Evolutionary conservation across 371 early-diverging fungal species (phyloP), one percentile per base, ranked within the genome.

Genomic region (Lichtheimia corymbifera): DNA sequence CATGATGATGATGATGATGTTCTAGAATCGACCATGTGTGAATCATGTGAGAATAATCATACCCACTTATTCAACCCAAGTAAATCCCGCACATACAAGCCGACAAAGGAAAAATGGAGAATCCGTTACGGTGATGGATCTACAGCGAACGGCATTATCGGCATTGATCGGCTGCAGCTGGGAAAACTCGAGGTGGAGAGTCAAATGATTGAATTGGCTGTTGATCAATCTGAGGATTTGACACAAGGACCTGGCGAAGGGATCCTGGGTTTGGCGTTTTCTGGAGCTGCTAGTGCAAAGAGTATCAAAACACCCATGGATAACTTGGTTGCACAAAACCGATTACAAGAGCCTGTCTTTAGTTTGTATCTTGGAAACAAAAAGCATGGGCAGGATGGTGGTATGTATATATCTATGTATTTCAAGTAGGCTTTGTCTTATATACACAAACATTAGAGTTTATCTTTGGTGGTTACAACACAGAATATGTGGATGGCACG

Each of bases 81-180:
- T 45, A 45, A 69, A 55, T 80, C 80, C 5, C 63, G 63, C 15
- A 77, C 83, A 4, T 83, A 63, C 64, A 53, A 73, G 42, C 50
- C 68, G 25, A 71, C 71, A 5, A 73, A 70, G 17, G 62, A 66
- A 28, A 12, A 51, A 1, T 82, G 79, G 79, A 35, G n/a, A 5
- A 82, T 82, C 50, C 12, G 35, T 15, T 82, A 82, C 24, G 80
- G 80, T 5, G 82, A 82, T 42, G 66, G 69, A 2, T 76, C 78
- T 15, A 61, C 53, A 18, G 73, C 79, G n/a, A 68, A 67, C 5
- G 83, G 79, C 42, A 59, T 66, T 20, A 57, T 73, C 17, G 83
- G 72, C 5, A 58, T 52, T 5, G 83, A 83, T 61, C 61, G 69
- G 30, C 74, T 83, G 42, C 63, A 43, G 15, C 65, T 83, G 15